A percentile compares a stretch with the other conserved stretches of the same genome.
phyloP scores from a whole-genome alignment of 1,284 basidiomycete species.

The Inonotus obliquus region DNA sequence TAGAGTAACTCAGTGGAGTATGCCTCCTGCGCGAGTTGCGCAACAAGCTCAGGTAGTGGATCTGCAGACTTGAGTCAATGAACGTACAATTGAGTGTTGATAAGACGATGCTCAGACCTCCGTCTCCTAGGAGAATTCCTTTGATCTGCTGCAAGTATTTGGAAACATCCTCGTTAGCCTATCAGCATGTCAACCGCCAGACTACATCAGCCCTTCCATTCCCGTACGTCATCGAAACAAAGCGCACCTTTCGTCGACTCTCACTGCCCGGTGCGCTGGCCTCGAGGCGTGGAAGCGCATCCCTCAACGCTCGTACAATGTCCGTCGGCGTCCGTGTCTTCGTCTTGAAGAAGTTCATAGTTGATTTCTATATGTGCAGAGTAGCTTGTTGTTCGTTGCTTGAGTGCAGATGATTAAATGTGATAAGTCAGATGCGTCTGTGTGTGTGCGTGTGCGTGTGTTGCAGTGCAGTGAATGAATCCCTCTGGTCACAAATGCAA shows the following conservation, averaged over 20 bases:
- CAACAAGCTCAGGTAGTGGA: constrained; percentile 80
- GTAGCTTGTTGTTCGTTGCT: neutral
- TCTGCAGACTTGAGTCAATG: constrained; percentile 40
- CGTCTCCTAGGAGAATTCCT: constrained; percentile 81
- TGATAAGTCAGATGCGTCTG: neutral
- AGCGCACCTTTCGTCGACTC: constrained; percentile 72
- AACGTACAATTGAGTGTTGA: constrained; percentile 7
- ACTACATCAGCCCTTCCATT: neutral
- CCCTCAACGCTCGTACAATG: constrained; percentile 73
- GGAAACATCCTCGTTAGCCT: constrained; percentile 87
- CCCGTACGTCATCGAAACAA: constrained; percentile 7
- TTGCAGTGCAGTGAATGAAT: neutral
- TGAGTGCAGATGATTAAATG: neutral
- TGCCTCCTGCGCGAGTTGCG: constrained; percentile 93
- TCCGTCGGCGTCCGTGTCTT: constrained; percentile 84
- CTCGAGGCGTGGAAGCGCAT: constrained; percentile 77
- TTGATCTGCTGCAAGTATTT: constrained; percentile 89
- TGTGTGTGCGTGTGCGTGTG: too few relatives aligned
- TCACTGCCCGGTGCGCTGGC: constrained; percentile 69
- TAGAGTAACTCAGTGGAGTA: constrained; percentile 89
- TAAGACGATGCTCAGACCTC: constrained; percentile 45
- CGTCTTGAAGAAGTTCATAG: constrained; percentile 94
- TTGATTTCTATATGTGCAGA: neutral
- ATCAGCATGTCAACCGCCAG: constrained; percentile 6
- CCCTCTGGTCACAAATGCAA: neutral